Conservation (phyloP, 805 yeast genomes). For the Blastobotrys chiropterorum region DNA sequence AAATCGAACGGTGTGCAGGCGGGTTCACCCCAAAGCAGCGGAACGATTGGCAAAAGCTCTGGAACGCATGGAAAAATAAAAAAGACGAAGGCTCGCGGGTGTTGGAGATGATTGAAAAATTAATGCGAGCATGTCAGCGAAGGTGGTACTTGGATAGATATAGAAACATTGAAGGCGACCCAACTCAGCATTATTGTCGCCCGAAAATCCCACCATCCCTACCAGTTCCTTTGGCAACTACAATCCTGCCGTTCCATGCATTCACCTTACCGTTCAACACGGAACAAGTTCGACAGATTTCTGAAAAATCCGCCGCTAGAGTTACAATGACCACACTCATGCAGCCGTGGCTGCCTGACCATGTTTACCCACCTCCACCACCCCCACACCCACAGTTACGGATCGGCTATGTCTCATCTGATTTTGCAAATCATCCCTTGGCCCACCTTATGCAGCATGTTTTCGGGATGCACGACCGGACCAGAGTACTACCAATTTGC, state of each 20-base stretch:
- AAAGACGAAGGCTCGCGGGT: slow-evolving; percentile 25
- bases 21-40: slow-evolving; percentile 13
- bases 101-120: slow-evolving; percentile 22
- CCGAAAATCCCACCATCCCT: slow-evolving; percentile 24
- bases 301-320: slow-evolving; percentile 24
- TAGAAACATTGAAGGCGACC: slow-evolving; percentile 3
- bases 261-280: slow-evolving; percentile 28
- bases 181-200: slow-evolving; percentile 10
- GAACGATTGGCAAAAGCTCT: slow-evolving; percentile 9
- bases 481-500: slow-evolving; percentile 22
- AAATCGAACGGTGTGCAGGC: slow-evolving; percentile 10
- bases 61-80: slow-evolving; percentile 8
- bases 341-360: slow-evolving; percentile 25
- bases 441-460: slow-evolving; percentile 32
- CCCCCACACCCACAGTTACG: slow-evolving; percentile 20
- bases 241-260: slow-evolving; percentile 30
- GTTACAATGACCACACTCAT: slow-evolving; percentile 21
- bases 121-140: slow-evolving; percentile 21
- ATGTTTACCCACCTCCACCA: slow-evolving; percentile 28
- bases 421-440: slow-evolving; percentile 30
- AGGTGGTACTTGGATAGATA: slow-evolving; percentile 22
- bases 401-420: slow-evolving; percentile 31
- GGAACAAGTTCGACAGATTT: slow-evolving; percentile 22
- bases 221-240: slow-evolving; percentile 26
- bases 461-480: slow-evolving; percentile 28